phyloP scores from a whole-genome alignment of 2,329 filamentous ascomycete species.

The Arthrobotrys pseudoclavata region DNA sequence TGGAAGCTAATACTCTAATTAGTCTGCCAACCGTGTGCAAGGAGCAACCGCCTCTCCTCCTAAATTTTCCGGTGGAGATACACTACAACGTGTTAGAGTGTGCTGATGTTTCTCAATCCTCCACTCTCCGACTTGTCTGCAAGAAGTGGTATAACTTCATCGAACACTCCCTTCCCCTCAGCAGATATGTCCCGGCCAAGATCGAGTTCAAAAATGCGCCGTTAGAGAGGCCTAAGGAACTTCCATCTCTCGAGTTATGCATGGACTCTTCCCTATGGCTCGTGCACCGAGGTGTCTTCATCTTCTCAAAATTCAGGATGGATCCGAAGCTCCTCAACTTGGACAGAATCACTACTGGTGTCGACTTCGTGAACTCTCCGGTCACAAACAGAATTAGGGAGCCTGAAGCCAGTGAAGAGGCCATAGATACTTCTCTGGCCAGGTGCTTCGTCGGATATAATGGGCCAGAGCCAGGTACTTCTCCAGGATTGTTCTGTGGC shows the following conservation, averaged over 20 bases:
- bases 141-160: constrained; percentile 19
- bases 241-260: not conserved
- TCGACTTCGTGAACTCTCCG: constrained; percentile 1
- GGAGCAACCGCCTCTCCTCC: not conserved
- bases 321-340: not conserved
- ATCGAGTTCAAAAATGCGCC: not conserved
- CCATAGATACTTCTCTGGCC: not conserved
- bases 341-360: not conserved
- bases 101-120: constrained; percentile 12
- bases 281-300: not conserved
- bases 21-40: not conserved
- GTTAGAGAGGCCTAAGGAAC: not conserved
- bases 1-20: not conserved
- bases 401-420: not conserved
- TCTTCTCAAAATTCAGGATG: constrained; percentile 12
- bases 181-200: constrained; percentile 11
- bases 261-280: not conserved
- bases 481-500: not conserved
- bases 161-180: constrained; percentile 15
- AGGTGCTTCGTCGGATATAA: too few relatives aligned
- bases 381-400: not conserved
- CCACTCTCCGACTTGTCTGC: constrained; percentile 1
- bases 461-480: not conserved
- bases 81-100: constrained; percentile 5
- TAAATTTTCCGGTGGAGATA: not conserved